Percentiles rank a stretch among this genome's conserved stretches.
These are phyloP conservation scores for Colletotrichum ledebouriae DNA, from an alignment of 2,329 filamentous ascomycete species.

Conservation along the genomic window DNA sequence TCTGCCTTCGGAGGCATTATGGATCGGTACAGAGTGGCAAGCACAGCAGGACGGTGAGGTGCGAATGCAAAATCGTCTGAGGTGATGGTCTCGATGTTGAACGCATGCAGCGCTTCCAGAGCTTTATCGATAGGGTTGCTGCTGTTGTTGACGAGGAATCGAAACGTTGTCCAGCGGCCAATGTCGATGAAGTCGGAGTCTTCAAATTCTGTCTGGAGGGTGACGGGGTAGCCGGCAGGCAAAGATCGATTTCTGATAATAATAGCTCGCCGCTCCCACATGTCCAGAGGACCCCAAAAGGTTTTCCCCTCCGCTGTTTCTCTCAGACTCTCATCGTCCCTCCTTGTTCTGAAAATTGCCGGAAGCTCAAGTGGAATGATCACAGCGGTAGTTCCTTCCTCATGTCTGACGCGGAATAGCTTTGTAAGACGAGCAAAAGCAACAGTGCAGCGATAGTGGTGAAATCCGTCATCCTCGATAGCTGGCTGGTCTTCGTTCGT, in stretches of 20 bases:
- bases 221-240: constrained; percentile 53
- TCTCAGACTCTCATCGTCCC: constrained; percentile 36
- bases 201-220: constrained; percentile 54
- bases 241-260: constrained; percentile 55
- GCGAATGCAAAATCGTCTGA: constrained; percentile 57
- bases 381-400: constrained; percentile 41
- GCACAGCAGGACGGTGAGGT: constrained; percentile 32
- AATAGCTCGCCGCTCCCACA: constrained; percentile 64
- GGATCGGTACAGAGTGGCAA: constrained; percentile 1
- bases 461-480: constrained; percentile 35
- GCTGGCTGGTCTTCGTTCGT: constrained; percentile 38
- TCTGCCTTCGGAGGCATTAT: neutral
- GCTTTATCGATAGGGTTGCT: constrained; percentile 57
- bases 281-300: constrained; percentile 57
- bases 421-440: constrained; percentile 61
- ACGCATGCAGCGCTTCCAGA: constrained; percentile 72
- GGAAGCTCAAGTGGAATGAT: constrained; percentile 32
- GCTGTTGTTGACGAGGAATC: constrained; percentile 56
- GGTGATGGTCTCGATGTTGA: constrained; percentile 73
- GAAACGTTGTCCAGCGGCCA: constrained; percentile 70
- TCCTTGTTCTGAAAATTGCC: constrained; percentile 24
- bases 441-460: constrained; percentile 58
- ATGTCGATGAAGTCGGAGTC: constrained; percentile 60
- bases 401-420: constrained; percentile 53
- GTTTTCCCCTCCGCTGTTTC: constrained; percentile 42